Conservation (phyloP, 2,329 filamentous ascomycete genomes). For the Calycina herbarum region DNA sequence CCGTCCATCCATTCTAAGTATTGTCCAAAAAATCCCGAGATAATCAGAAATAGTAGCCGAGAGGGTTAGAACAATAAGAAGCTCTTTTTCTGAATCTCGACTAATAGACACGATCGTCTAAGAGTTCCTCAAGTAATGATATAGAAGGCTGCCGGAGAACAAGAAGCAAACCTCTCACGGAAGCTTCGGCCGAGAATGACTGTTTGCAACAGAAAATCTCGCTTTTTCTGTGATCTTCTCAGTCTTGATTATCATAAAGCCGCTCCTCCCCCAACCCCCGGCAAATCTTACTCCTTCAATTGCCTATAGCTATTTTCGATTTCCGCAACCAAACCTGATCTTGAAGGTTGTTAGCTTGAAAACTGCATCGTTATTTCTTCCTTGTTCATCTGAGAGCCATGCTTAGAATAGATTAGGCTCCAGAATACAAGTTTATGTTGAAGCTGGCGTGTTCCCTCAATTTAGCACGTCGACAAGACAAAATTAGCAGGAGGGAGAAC, state of each 20-base stretch:
- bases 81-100: too few relatives aligned
- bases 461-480: too few relatives aligned
- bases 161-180: neutral
- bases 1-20: too few relatives aligned
- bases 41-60: too few relatives aligned
- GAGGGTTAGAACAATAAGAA: too few relatives aligned
- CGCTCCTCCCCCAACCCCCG: neutral
- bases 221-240: neutral
- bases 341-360: neutral
- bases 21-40: too few relatives aligned
- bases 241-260: neutral
- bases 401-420: neutral
- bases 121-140: too few relatives aligned
- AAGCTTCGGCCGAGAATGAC: neutral
- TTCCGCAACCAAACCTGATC: neutral
- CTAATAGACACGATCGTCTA: too few relatives aligned
- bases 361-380: neutral
- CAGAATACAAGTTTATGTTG: neutral
- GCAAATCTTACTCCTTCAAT: neutral
- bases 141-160: too few relatives aligned
- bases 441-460: neutral
- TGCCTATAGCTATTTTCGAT: conserved; percentile 3
- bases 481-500: too few relatives aligned
- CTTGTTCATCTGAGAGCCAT: neutral
- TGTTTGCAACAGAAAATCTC: neutral